Conservation (phyloP, 768 basidiomycete genomes). For the Lentinula detonsa region DNA sequence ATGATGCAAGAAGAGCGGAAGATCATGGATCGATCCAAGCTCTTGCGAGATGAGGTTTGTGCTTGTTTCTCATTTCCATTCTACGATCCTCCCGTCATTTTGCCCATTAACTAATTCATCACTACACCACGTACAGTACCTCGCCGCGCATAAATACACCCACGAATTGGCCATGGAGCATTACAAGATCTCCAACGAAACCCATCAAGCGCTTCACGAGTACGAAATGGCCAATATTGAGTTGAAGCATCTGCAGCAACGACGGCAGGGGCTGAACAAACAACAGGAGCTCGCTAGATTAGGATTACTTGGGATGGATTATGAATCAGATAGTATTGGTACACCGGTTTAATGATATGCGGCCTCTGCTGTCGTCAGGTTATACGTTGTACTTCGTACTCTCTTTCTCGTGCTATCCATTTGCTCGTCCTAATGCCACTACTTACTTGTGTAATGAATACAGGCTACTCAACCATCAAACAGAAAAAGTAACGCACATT, state of each 20-base stretch:
- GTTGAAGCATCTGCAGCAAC: neutral
- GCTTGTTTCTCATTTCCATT: neutral
- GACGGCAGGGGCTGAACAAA: neutral
- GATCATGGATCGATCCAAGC: neutral
- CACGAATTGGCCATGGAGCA: conserved; percentile 23
- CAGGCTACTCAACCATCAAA: neutral
- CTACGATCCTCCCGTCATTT: conserved; percentile 9
- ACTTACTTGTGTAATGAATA: neutral
- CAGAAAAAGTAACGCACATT: no score
- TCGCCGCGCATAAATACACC: conserved; percentile 12
- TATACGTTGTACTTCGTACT: neutral
- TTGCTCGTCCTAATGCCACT: neutral
- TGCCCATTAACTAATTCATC: conserved; percentile 12
- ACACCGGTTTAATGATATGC: neutral
- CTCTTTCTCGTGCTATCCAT: neutral
- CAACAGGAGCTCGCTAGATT: conserved; percentile 13
- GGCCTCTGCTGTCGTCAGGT: neutral
- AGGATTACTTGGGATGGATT: conserved; percentile 37
- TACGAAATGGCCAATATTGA: neutral
- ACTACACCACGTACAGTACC: conserved; percentile 13
- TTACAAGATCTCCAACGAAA: conserved; percentile 37
- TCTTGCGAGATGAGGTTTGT: neutral
- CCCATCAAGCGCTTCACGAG: conserved; percentile 27
- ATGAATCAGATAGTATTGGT: neutral
- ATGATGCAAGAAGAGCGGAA: neutral